Conservation (phyloP, 1,284 basidiomycete species). For the Ganoderma boninense region DNA sequence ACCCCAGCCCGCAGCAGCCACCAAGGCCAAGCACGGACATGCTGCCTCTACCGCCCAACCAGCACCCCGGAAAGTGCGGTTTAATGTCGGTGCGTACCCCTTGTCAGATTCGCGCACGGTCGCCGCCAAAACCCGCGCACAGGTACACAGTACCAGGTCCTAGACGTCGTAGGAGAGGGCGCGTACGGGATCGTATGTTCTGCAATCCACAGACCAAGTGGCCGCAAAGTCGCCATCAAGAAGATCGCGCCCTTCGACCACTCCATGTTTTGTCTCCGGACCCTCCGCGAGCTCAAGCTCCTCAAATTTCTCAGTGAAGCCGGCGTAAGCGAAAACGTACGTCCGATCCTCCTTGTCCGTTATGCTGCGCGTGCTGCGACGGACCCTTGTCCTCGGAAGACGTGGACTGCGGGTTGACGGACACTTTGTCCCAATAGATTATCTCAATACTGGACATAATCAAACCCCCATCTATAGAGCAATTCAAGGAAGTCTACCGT, state of each 20-base stretch:
- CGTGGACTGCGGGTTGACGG: slow-evolving; percentile 10
- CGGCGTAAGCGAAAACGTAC: slow-evolving; percentile 91
- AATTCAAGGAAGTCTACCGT: slow-evolving; percentile 94
- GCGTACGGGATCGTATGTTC: slow-evolving; percentile 92
- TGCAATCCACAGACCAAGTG: slow-evolving; percentile 82
- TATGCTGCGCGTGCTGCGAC: neutral
- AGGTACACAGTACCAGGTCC: slow-evolving; percentile 87
- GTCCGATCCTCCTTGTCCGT: slow-evolving; percentile 41
- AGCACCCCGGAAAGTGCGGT: slow-evolving; percentile 88
- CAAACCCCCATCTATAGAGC: slow-evolving; percentile 87
- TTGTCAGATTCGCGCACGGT: slow-evolving; percentile 10
- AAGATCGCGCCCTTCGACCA: slow-evolving; percentile 90
- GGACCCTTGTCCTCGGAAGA: neutral
- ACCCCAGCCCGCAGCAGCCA: slow-evolving; percentile 33
- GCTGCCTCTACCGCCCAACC: slow-evolving; percentile 68
- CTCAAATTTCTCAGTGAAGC: slow-evolving; percentile 92
- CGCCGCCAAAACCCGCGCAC: slow-evolving; percentile 21
- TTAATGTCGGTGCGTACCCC: slow-evolving; percentile 83
- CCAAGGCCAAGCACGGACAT: slow-evolving; percentile 68
- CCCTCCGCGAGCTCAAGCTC: slow-evolving; percentile 86
- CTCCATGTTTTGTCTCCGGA: slow-evolving; percentile 87
- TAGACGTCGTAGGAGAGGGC: slow-evolving; percentile 91
- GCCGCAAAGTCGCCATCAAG: slow-evolving; percentile 75
- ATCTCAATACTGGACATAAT: slow-evolving; percentile 96
- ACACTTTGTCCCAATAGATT: slow-evolving; percentile 61